phyloP scores from a whole-genome alignment of 1,284 basidiomycete genomes.

The Phellopilus nigrolimitatus region DNA sequence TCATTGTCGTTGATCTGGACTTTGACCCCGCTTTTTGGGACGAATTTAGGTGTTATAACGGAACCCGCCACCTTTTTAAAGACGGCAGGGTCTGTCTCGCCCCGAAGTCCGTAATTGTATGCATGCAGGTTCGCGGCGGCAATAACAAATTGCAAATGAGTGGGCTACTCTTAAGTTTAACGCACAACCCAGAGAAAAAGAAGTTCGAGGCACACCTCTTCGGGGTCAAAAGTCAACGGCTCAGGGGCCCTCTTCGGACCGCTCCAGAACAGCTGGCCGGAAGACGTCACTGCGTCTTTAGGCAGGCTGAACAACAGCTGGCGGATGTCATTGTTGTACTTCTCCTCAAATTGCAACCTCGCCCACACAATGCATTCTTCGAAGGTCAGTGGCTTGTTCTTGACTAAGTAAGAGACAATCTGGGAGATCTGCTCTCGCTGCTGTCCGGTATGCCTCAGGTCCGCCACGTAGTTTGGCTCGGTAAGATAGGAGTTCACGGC shows the following conservation, averaged over 20 bases:
- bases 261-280: constrained; percentile 95
- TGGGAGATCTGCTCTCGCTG: constrained; percentile 89
- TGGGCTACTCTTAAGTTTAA: constrained; percentile 46
- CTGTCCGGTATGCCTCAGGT: constrained; percentile 85
- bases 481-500: constrained; percentile 97
- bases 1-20: constrained; percentile 96
- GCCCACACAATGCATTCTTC: constrained; percentile 99
- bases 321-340: constrained; percentile 91
- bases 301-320: constrained; percentile 94
- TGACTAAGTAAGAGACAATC: constrained; percentile 88
- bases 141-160: constrained; percentile 88
- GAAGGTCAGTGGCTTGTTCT: constrained; percentile 89
- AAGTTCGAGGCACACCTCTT: constrained; percentile 57
- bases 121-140: constrained; percentile 96
- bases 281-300: constrained; percentile 85
- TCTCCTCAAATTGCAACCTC: constrained; percentile 91
- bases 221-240: constrained; percentile 80
- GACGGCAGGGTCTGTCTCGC: constrained; percentile 73
- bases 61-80: constrained; percentile 85
- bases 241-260: constrained; percentile 99
- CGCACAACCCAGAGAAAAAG: not conserved
- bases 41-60: constrained; percentile 91
- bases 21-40: constrained; percentile 88
- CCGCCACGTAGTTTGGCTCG: constrained; percentile 94
- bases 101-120: constrained; percentile 96